Percentiles rank a stretch among this genome's conserved stretches.
Evolutionary conservation across 2,329 filamentous ascomycete genomes (phyloP).

Genomic region (Sclerotinia trifoliorum): DNA sequence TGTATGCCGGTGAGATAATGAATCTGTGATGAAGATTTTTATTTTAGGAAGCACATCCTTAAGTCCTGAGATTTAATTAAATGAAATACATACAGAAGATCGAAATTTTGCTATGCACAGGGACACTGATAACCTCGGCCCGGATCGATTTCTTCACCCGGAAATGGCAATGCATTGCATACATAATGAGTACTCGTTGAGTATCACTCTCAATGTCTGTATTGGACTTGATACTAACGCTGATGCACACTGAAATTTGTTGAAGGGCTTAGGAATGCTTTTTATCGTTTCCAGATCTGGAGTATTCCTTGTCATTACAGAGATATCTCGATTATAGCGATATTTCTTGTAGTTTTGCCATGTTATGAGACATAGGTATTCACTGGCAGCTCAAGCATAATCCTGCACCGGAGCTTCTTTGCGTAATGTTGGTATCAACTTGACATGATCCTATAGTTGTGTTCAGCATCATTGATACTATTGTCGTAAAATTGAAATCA

Average conservation of each 20-base stretch:
- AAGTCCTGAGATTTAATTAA: too few species aligned
- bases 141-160: too few species aligned
- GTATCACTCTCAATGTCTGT: too few species aligned
- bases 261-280: background rate
- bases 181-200: too few species aligned
- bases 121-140: too few species aligned
- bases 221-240: too few species aligned
- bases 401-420: background rate
- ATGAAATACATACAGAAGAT: too few species aligned
- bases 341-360: background rate
- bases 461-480: background rate
- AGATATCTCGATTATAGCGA: background rate
- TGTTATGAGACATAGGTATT: background rate
- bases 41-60: too few species aligned
- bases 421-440: background rate
- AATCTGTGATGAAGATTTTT: too few species aligned
- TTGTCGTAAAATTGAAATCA: background rate
- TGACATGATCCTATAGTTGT: background rate
- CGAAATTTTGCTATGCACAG: too few species aligned
- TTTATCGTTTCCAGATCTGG: background rate
- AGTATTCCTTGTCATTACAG: background rate
- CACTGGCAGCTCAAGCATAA: background rate
- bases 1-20: background rate
- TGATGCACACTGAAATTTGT: background rate
- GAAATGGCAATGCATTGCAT: too few species aligned